Conservation (phyloP, 176 grass and related monocot genomes). For the Musa acuminata region DNA sequence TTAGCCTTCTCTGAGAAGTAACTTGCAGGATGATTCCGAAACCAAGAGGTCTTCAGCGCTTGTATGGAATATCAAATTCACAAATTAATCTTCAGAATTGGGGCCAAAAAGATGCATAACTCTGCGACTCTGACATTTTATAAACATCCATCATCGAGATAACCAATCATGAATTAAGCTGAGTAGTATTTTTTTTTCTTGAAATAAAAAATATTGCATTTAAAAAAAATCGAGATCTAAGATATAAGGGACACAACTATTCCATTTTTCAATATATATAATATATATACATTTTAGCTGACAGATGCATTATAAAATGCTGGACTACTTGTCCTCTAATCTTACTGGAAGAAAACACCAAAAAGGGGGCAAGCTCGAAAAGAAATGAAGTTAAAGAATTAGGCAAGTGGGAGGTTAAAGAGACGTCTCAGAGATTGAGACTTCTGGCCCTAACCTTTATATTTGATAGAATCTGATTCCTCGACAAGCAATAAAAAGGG, state of each 20-base stretch:
- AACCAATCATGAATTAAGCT: too few species aligned
- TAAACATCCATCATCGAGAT: too few species aligned
- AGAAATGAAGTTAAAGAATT: background rate
- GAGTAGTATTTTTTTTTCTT: too few species aligned
- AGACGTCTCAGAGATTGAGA: background rate
- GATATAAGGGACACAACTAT: too few species aligned
- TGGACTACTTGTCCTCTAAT: background rate
- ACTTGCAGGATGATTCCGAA: background rate
- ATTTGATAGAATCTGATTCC: conserved; percentile 2
- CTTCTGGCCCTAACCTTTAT: background rate
- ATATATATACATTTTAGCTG: background rate
- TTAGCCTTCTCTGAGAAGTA: background rate
- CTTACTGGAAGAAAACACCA: background rate
- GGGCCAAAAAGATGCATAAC: too few species aligned
- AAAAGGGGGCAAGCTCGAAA: background rate
- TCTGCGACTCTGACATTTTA: too few species aligned
- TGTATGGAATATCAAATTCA: background rate
- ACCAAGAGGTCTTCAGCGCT: background rate
- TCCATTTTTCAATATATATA: too few species aligned
- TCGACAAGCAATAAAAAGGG: background rate
- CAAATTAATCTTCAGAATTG: background rate
- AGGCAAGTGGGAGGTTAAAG: background rate
- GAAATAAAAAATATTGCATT: too few species aligned
- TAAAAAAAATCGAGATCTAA: too few species aligned
- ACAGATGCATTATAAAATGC: background rate